Evolutionary conservation across 805 yeast species (phyloP), one percentile per base, ranked within the genome.

Genomic region (Brettanomyces sp.): DNA sequence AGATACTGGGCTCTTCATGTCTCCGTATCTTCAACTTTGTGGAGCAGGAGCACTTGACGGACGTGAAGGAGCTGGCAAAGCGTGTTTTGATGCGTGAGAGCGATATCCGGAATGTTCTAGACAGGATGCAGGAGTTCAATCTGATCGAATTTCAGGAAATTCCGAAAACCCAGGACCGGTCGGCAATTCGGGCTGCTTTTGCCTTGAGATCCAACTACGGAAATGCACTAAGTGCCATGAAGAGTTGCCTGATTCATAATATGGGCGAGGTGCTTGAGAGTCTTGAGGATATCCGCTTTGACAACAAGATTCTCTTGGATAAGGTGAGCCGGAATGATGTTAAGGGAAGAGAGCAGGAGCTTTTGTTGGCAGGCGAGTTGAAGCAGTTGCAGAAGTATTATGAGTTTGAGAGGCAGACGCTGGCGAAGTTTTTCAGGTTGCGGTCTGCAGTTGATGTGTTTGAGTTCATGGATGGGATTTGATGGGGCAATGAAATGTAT

Each of bases 301-400:
- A 79, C 34, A 80, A 88, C 59, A 68, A 74, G 34, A 79, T 82
- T 5, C 70, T 91, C 47, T 67, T 90, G 45, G 81, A 81, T 28
- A 91, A 91, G 63, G 80, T 90, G 47, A 83, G 82, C 51, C 76
- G 99, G 65, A 95, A 85, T 50, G 98, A 93, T 58, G 96, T 91
- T 14, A 79, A 77, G 56, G 95, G 93, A 1, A 76, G 77, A 52
- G 96, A 87, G 59, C 77, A 76, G 30, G 88, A 83, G 54, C 72
- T 85, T 49, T 65, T 93, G 42, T 67, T 89, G 36, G 81, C 83
- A 21, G 75, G 81, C 42, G 99, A 91, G 63, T 68, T 85, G 52
- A 74, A 78, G 47, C 91, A 86, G 52, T 68, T 89, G 53, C 77
- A 77, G 46, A 69, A 70, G 51, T 73, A 85, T 50, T 78, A 77